Conservation (phyloP, 495 filamentous ascomycete species). For the Haplographium delicatum region DNA sequence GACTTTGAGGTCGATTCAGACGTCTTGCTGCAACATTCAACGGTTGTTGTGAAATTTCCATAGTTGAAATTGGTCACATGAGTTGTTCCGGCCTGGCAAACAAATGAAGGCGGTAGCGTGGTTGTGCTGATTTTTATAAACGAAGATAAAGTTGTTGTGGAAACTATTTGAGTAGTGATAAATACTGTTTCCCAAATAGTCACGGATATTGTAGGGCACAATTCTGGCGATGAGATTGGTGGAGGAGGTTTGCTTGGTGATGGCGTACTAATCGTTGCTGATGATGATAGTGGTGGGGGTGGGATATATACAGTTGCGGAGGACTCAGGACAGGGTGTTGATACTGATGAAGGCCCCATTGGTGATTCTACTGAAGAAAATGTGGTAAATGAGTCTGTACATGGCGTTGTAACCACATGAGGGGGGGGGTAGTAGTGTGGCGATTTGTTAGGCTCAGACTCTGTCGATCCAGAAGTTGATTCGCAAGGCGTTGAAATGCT, state of each 20-base stretch:
- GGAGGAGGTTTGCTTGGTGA: no score
- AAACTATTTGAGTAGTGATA: no score
- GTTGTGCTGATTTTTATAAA: constrained; percentile 2
- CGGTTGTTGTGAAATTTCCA: constrained; percentile 15
- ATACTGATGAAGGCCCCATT: no score
- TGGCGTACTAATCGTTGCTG: no score
- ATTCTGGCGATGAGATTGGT: no score
- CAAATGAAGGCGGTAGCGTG: constrained; percentile 15
- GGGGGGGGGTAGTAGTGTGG: not conserved
- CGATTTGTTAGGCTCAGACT: not conserved
- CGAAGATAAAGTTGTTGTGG: no score
- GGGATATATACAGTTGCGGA: no score
- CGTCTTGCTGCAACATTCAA: constrained; percentile 5
- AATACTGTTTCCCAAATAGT: no score
- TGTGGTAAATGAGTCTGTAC: not conserved
- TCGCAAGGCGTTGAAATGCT: not conserved
- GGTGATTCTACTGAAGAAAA: no score
- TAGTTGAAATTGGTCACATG: constrained; percentile 17
- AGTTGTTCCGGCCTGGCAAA: constrained; percentile 16
- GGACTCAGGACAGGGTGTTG: no score
- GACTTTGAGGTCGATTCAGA: constrained; percentile 1
- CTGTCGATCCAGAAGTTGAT: not conserved
- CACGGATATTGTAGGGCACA: no score
- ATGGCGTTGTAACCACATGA: not conserved
- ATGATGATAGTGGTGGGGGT: no score